Evolutionary conservation across 108 stramenopile genomes (phyloP).

Genomic region (Cyclostephanos tholiformis): DNA sequence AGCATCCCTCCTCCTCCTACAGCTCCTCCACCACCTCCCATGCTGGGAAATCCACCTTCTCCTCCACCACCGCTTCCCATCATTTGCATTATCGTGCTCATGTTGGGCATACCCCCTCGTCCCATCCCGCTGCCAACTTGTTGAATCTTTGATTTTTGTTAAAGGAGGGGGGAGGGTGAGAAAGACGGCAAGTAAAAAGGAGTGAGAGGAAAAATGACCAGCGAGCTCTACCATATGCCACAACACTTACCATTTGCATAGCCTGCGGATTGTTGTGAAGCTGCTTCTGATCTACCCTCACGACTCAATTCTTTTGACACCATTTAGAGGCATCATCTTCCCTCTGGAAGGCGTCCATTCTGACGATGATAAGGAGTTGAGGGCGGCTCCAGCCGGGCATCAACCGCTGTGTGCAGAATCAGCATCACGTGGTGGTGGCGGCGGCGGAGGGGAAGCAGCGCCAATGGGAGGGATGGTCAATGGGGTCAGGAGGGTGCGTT

Average conservation of each 20-base stretch:
- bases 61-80: conserved; percentile 63
- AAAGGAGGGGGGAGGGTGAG: neutral
- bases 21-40: conserved; percentile 17
- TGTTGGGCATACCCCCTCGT: conserved; percentile 63
- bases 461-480: no score
- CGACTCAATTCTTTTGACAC: no score
- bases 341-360: no score
- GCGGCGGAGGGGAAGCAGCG: no score
- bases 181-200: neutral
- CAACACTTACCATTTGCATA: conserved; percentile 89
- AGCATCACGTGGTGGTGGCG: no score
- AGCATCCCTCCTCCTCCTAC: conserved; percentile 47
- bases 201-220: conserved; percentile 34
- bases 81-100: conserved; percentile 55
- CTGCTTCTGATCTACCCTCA: no score
- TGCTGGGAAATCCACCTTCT: conserved; percentile 34
- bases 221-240: neutral
- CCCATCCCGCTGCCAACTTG: conserved; percentile 56
- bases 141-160: conserved; percentile 64
- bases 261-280: conserved; percentile 85
- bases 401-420: no score
- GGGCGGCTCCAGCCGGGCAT: no score
- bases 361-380: no score
- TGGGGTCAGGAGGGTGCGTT: no score
- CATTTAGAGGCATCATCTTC: no score